Evolutionary conservation across 306 rosid species (phyloP).

Genomic region (Bauhinia variegata): DNA sequence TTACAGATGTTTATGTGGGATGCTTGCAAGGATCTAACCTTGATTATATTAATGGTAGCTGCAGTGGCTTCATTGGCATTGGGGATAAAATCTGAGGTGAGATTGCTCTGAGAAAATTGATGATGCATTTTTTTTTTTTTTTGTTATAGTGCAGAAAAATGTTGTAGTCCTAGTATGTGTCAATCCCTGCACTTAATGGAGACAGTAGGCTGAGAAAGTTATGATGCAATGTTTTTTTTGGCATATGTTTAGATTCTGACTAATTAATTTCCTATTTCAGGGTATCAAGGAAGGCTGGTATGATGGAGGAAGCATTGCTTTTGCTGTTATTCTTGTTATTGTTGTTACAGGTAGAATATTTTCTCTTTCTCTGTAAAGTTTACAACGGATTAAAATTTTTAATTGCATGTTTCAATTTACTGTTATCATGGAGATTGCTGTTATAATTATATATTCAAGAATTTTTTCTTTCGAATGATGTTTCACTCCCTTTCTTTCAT

Average conservation of each 20-base stretch:
- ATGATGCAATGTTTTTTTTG: too few relatives aligned
- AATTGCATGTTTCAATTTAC: too few relatives aligned
- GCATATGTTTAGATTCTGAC: too few relatives aligned
- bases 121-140: constrained; percentile 3
- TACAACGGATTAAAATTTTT: background rate
- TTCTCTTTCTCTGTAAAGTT: constrained; percentile 16
- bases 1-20: constrained; percentile 93
- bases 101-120: constrained; percentile 28
- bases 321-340: constrained; percentile 94
- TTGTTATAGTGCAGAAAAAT: background rate
- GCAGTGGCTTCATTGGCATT: constrained; percentile 91
- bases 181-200: constrained; percentile 3
- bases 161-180: background rate
- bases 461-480: constrained; percentile 1
- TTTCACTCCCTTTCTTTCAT: constrained; percentile 10
- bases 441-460: too few relatives aligned
- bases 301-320: constrained; percentile 99
- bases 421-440: too few relatives aligned
- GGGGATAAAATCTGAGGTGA: constrained; percentile 97
- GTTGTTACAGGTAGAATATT: constrained; percentile 80
- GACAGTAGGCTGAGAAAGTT: background rate
- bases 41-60: constrained; percentile 92
- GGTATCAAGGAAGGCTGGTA: constrained; percentile 98
- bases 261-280: constrained; percentile 45
- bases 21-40: constrained; percentile 99